Percentiles rank a stretch among this genome's conserved stretches.
These are phyloP conservation scores for Penicillium macrosclerotiorum DNA, from an alignment of 495 filamentous ascomycete species.

Conservation along the genomic window DNA sequence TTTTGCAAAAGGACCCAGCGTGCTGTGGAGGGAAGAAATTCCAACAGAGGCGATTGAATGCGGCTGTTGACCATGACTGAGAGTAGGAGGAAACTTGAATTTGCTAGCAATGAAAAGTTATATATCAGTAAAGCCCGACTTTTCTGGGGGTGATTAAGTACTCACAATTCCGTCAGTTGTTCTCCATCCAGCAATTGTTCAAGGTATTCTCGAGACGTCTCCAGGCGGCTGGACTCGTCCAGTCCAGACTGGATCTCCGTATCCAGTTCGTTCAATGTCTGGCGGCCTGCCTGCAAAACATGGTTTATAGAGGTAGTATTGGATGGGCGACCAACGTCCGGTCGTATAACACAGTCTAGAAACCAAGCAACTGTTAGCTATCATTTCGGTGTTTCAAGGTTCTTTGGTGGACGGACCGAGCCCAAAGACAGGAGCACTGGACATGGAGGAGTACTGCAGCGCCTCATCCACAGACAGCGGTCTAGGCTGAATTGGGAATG, in stretches of 20 bases:
- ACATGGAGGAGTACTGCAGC: constrained; percentile 86
- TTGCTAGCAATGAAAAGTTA: constrained; percentile 54
- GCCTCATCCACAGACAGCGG: constrained; percentile 75
- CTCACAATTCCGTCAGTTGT: constrained; percentile 72
- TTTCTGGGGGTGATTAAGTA: no score
- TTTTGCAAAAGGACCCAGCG: constrained; percentile 55
- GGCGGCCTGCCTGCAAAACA: constrained; percentile 45
- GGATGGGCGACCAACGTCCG: constrained; percentile 42
- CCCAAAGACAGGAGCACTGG: constrained; percentile 82
- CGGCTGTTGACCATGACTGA: constrained; percentile 20
- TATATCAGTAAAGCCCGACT: constrained; percentile 12
- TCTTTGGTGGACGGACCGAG: constrained; percentile 54
- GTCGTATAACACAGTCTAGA: constrained; percentile 39
- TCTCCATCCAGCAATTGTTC: constrained; percentile 66
- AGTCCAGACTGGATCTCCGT: constrained; percentile 37
- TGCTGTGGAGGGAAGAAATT: constrained; percentile 17
- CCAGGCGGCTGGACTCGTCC: constrained; percentile 40
- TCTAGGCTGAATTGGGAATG: constrained; percentile 31
- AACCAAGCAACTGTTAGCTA: constrained; percentile 15
- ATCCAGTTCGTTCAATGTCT: constrained; percentile 39
- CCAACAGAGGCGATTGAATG: constrained; percentile 18
- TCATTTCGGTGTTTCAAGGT: background rate
- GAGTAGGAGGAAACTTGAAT: constrained; percentile 57
- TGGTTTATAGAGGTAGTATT: constrained; percentile 45
- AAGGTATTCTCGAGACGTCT: constrained; percentile 59